These are phyloP conservation scores for Lichtheimia hyalospora DNA, from an alignment of 371 early-diverging fungal genomes.

Conservation along the genomic window DNA sequence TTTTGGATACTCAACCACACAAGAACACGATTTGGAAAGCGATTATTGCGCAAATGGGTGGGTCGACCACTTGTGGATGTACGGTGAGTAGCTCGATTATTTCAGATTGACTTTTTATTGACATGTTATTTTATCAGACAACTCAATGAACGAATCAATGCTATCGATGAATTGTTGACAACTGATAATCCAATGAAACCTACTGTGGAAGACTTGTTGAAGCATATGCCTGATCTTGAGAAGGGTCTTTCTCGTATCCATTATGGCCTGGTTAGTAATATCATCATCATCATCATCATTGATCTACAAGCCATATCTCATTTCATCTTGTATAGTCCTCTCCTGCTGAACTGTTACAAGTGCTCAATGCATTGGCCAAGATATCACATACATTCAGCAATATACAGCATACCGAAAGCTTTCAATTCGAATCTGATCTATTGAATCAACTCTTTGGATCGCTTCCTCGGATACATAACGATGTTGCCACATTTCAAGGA, in stretches of 20 bases:
- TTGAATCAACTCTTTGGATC: constrained; percentile 39
- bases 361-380: constrained; percentile 52
- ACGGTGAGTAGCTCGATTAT: constrained; percentile 9
- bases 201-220: constrained; percentile 26
- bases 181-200: constrained; percentile 27
- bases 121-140: constrained; percentile 15
- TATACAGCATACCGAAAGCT: constrained; percentile 12
- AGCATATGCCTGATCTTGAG: constrained; percentile 72
- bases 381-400: constrained; percentile 27
- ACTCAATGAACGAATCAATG: constrained; percentile 69
- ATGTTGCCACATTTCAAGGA: constrained; percentile 34
- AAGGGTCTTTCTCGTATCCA: constrained; percentile 74
- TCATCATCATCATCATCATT: background rate
- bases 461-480: constrained; percentile 34
- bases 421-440: constrained; percentile 30
- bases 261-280: constrained; percentile 54
- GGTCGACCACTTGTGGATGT: constrained; percentile 68
- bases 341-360: constrained; percentile 59
- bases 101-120: too few species aligned
- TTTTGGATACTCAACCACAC: constrained; percentile 72
- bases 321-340: constrained; percentile 34
- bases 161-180: constrained; percentile 65
- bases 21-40: constrained; percentile 70
- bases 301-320: background rate
- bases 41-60: constrained; percentile 81